Evolutionary conservation across 129 eudicot genomes (phyloP), one percentile per base, ranked within the genome.

Genomic region (Scalesia atractyloides): DNA sequence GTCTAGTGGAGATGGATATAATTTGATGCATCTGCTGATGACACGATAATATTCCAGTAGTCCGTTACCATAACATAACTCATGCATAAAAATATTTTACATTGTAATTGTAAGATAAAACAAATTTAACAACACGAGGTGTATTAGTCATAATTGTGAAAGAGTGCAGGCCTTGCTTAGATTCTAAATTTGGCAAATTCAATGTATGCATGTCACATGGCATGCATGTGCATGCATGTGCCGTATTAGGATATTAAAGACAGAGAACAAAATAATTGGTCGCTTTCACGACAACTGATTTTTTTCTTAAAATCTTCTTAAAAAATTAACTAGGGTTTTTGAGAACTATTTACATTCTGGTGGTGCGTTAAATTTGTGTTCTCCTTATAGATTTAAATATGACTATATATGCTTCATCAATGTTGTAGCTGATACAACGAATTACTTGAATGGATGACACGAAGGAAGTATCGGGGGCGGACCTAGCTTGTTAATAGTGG

Each of bases 171-270:
- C 64, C 67, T 72, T 72, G 68, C 59, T 62, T 58, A 58, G 57
- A 72, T 72, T 72, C 68, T 33, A 22, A 48, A 5, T 58, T 58
- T 9, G 44, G 46, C 68, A 58, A 53, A 70, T 41, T 47, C 68
- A 60, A 60, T 69, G 49, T 52, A 69, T 69, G 74, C 63, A 53
- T 5, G 36, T 51, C 74, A 69, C 74, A 69, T 69, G 64, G 63
- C 34, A 36, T 33, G 64, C 49, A 63, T 54, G 56, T 54, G 41
- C 50, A 49, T 68, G 33, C 46, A 69, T 69, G 63, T 69, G 64
- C 41, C 74, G 34, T 51, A 10, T 69, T 60, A 52, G 24, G 57
- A 50, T 49, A 51, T 34, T 53, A 52, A 30, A 56, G 64, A 33
- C 10, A 54, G 7, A 51, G 5, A 51, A 19, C 46, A 69, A 68